These are phyloP conservation scores for Hypoxylon rubiginosum DNA, from an alignment of 2,329 filamentous ascomycete species.

Conservation along the genomic window DNA sequence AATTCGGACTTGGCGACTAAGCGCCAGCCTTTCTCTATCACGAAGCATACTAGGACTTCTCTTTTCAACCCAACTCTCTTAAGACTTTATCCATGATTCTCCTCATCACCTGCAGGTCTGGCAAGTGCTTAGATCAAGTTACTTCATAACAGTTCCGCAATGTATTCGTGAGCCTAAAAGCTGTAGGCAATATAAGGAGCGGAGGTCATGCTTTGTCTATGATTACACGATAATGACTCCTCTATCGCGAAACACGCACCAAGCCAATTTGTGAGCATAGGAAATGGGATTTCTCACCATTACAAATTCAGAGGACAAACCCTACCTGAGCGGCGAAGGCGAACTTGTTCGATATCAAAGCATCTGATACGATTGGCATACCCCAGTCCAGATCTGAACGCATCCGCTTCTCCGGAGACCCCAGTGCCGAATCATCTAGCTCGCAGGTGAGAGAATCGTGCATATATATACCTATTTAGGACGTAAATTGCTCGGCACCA, in stretches of 20 bases:
- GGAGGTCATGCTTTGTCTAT: background rate
- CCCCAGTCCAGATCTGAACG: conserved; percentile 30
- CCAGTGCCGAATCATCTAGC: conserved; percentile 25
- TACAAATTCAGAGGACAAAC: conserved; percentile 12
- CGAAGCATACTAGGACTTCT: background rate
- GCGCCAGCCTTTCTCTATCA: background rate
- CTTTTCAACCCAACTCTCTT: background rate
- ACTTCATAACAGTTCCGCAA: background rate
- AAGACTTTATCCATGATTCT: background rate
- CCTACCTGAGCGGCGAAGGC: conserved; percentile 1
- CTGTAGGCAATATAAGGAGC: background rate
- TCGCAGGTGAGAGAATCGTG: conserved; percentile 26
- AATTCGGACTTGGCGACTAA: background rate
- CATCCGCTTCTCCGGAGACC: conserved; percentile 36
- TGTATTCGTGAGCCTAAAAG: background rate
- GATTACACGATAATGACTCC: background rate
- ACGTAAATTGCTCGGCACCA: conserved; percentile 32
- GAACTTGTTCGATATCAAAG: conserved; percentile 13
- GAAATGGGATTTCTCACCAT: conserved; percentile 7
- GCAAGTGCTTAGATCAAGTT: background rate
- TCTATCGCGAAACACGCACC: background rate
- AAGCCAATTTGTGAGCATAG: background rate
- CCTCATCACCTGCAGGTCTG: background rate
- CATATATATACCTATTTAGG: conserved; percentile 31
- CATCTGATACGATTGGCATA: conserved; percentile 17